phyloP scores from a whole-genome alignment of 805 yeast genomes.

The Candida ortonii region DNA sequence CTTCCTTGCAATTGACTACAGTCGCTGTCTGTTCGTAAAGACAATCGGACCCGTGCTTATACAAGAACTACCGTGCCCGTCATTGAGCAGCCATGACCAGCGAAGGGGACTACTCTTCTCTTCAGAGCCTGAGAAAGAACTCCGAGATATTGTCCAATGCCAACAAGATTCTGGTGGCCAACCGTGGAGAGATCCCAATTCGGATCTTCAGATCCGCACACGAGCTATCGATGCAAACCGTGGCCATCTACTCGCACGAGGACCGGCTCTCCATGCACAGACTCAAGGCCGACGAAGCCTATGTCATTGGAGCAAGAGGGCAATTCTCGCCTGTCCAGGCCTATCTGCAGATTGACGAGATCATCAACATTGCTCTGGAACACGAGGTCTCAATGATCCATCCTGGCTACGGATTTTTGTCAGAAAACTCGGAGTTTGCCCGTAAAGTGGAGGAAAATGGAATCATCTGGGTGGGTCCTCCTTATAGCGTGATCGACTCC shows the following conservation, averaged over 20 bases:
- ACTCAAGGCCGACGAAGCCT: conserved; percentile 90
- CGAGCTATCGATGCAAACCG: conserved; percentile 94
- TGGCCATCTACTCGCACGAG: conserved; percentile 95
- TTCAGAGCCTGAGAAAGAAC: conserved; percentile 37
- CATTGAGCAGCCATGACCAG: no score
- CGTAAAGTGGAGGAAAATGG: conserved; percentile 86
- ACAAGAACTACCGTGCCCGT: no score
- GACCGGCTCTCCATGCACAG: conserved; percentile 94
- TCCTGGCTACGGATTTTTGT: conserved; percentile 73
- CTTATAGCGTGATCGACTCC: conserved; percentile 79
- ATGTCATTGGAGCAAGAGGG: conserved; percentile 85
- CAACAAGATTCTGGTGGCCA: conserved; percentile 71
- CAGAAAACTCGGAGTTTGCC: conserved; percentile 74
- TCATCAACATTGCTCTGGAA: conserved; percentile 76
- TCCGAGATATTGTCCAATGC: conserved; percentile 49
- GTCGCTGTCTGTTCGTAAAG: no score
- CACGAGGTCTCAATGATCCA: conserved; percentile 84
- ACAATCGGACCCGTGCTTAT: no score
- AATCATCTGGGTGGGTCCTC: conserved; percentile 95
- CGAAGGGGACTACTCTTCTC: conserved; percentile 34
- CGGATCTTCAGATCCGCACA: conserved; percentile 96
- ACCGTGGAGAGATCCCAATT: conserved; percentile 83
- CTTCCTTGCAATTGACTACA: no score
- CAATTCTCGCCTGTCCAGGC: conserved; percentile 95
- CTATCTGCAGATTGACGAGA: conserved; percentile 92